phyloP scores from a whole-genome alignment of 1,139 yeast genomes.

The Pichia norvegensis region DNA sequence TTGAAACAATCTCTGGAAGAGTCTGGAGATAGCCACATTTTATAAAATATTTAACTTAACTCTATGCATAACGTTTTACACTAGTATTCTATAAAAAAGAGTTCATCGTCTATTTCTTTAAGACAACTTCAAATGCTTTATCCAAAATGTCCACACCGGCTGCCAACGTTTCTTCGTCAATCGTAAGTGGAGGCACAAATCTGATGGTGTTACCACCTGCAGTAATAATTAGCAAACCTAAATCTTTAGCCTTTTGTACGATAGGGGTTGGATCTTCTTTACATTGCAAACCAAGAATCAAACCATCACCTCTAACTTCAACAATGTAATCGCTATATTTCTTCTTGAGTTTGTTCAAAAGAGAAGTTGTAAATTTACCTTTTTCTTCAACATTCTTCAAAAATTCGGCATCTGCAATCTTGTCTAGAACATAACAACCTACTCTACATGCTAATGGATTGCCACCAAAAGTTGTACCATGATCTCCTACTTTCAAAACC shows the following conservation, averaged over 20 bases:
- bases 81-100: not conserved
- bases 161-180: slow-evolving; percentile 57
- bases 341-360: slow-evolving; percentile 44
- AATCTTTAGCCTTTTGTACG: slow-evolving; percentile 60
- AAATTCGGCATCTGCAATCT: slow-evolving; percentile 54
- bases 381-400: slow-evolving; percentile 51
- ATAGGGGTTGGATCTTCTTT: slow-evolving; percentile 57
- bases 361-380: slow-evolving; percentile 45
- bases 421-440: slow-evolving; percentile 65
- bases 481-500: slow-evolving; percentile 80
- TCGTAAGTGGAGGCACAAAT: slow-evolving; percentile 86
- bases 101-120: slow-evolving; percentile 8
- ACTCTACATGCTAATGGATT: slow-evolving; percentile 86
- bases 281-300: slow-evolving; percentile 78
- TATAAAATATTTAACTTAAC: not conserved
- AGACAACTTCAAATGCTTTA: slow-evolving; percentile 37
- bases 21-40: slow-evolving; percentile 4
- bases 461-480: slow-evolving; percentile 97
- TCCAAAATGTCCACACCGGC: slow-evolving; percentile 67
- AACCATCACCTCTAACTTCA: slow-evolving; percentile 80
- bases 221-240: slow-evolving; percentile 75
- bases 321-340: slow-evolving; percentile 52
- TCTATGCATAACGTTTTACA: not conserved
- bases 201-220: slow-evolving; percentile 90
- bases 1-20: slow-evolving; percentile 6